A percentile compares a stretch with the other conserved stretches of the same genome.
Evolutionary conservation across 306 rosid species (phyloP).

Genomic region (Prosopis cineraria): DNA sequence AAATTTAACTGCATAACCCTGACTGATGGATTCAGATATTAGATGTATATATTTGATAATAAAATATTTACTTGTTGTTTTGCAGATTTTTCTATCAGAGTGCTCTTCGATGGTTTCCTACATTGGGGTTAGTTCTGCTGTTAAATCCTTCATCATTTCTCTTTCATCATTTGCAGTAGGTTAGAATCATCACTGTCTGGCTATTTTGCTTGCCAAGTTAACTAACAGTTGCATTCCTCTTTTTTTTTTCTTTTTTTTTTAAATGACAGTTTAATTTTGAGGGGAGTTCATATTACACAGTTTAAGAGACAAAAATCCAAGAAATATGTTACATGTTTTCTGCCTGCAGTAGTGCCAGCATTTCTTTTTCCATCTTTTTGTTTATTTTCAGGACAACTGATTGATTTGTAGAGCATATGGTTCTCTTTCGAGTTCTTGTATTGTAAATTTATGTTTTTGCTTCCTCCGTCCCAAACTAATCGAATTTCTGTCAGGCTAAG

Average conservation of each 20-base stretch:
- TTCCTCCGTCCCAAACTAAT: constrained; percentile 46
- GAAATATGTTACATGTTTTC: not conserved
- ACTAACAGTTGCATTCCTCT: not conserved
- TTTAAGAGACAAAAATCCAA: constrained; percentile 6
- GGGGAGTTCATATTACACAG: not conserved
- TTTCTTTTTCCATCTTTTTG: constrained; percentile 19
- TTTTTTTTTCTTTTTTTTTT: not conserved
- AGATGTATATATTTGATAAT: constrained; percentile 11
- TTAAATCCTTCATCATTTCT: constrained; percentile 14
- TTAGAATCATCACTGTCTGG: not conserved
- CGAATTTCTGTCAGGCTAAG: constrained; percentile 92
- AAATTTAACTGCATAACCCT: not conserved
- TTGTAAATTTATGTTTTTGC: constrained; percentile 28
- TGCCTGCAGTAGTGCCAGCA: not conserved
- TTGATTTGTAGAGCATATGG: constrained; percentile 16
- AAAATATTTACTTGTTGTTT: constrained; percentile 15
- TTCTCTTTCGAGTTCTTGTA: constrained; percentile 30
- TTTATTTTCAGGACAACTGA: not conserved
- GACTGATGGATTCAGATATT: not conserved
- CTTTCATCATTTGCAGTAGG: not conserved
- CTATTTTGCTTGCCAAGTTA: not conserved
- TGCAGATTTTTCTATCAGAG: constrained; percentile 93
- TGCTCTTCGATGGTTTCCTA: constrained; percentile 91
- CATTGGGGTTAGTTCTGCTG: constrained; percentile 67
- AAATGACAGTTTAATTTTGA: not conserved